Conservation (phyloP, 2,329 filamentous ascomycete species). For the Aciculosporium take region DNA sequence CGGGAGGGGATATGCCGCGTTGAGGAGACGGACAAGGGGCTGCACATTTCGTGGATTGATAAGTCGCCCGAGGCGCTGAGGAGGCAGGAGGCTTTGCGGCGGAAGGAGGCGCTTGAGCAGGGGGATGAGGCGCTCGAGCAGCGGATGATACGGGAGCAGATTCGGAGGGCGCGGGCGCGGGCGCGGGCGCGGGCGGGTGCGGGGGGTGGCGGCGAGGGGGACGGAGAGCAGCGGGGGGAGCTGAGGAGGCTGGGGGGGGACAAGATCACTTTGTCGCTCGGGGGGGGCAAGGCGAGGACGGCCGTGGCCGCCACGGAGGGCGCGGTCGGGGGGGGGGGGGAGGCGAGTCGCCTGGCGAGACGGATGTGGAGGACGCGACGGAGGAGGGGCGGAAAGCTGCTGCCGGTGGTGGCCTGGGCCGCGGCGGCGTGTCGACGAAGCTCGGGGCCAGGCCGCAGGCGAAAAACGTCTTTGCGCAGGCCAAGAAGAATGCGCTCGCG, state of each 20-base stretch:
- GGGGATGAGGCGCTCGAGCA: conserved; percentile 86
- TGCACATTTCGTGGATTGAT: conserved; percentile 84
- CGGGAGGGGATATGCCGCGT: conserved; percentile 78
- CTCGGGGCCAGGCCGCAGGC: conserved; percentile 47
- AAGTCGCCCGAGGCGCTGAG: conserved; percentile 74
- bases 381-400: conserved; percentile 17
- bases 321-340: conserved; percentile 4
- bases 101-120: conserved; percentile 75
- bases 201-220: conserved; percentile 24
- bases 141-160: conserved; percentile 68
- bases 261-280: conserved; percentile 60
- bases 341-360: conserved; percentile 7
- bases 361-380: conserved; percentile 5
- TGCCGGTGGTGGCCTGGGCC: conserved; percentile 17
- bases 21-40: conserved; percentile 73
- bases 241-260: conserved; percentile 55
- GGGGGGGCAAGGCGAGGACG: conserved; percentile 24
- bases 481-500: conserved; percentile 54
- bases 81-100: conserved; percentile 64
- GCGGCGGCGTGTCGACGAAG: conserved; percentile 46
- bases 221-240: conserved; percentile 28
- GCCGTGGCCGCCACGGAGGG: background rate
- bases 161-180: conserved; percentile 56
- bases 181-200: conserved; percentile 25
- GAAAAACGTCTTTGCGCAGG: conserved; percentile 61